Base-by-base conservation (phyloP, 2,329 filamentous ascomycete species). In the Ampelomyces quisqualis region DNA sequence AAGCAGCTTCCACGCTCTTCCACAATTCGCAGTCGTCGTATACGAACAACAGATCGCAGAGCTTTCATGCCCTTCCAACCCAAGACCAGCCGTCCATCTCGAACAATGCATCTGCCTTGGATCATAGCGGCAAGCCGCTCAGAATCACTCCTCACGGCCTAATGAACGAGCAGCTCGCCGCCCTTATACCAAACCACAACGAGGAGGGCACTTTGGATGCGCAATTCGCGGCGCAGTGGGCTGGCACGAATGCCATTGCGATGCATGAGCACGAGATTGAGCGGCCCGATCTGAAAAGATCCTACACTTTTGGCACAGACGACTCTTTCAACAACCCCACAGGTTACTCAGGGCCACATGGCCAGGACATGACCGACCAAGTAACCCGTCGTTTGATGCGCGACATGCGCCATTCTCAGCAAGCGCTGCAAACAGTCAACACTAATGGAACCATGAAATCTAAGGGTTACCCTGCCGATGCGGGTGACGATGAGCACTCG, bases 291-390 rank as follows among this genome's bases (percentile, higher is more conserved):
- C 32, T 66, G n/a, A 64, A 62, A 43, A 45, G 60, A 26, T 49
- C 60, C 7, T 67, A 66, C 23, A 63, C 60, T 0, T 68, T 66
- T 36, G 65, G 65, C 17, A 67, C 64, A 1, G 65, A 69, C 40
- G 57, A 55, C 33, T 55, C 60, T 5, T 69, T 69, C 54, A 62
- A 58, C 34, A 62, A 62, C 37, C 49, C 53, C 1, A 44, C 53
- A 20, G 63, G 57, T 2, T 68, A 58, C 40, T 39, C 52, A 5
- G 53, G 47, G 8, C 47, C 62, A 1, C 55, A 55, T 5, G 43
- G 49, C 2, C 41, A 53, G 15, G 53, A 60, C 15, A 55, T 48
- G 11, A 53, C 62, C 32, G 52, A 57, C 1, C 47, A 47, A n/a
- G 53, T 60, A 2, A 53, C 51, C 6, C 49, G 45, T 17, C 58